Evolutionary conservation across 306 rosid species (phyloP), one percentile per base, ranked within the genome.

Genomic region (Betula pendula): DNA sequence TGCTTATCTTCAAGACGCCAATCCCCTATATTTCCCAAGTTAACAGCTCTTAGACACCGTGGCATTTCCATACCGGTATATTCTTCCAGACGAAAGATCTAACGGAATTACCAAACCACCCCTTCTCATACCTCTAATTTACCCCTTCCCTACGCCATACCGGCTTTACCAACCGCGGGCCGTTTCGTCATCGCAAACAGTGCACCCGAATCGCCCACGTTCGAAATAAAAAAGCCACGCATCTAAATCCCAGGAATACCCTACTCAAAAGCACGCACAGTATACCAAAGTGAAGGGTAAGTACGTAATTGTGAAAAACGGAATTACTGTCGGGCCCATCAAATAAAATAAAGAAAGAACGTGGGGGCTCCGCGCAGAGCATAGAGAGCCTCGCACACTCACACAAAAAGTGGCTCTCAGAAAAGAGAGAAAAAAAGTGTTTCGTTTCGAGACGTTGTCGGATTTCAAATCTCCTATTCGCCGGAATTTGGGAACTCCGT

Each of bases 401-500:
- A 76, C 81, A 68, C 75, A 79, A 88, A 88, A 79, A 55, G 82
- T 71, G 73, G 83, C 82, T 73, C 15, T 0, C 55, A 22, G 62
- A 52, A 83, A 14, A 85, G 49, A 75, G 31, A 70, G 33, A 74
- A 56, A 14, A 65, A 55, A 53, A 50, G 60, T 44, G 68, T 35
- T 86, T 84, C 84, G 85, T 77, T 76, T 84, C 48, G 83, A 88
- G 91, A 93, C 86, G 97, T 89, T 87, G 87, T 77, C 96, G 98
- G 97, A 94, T 79, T 85, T 89, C 84, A 92, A 94, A 94, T 81
- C 85, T 74, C 3, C 72, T 78, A 79, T 85, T 89, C 88, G 89
- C 91, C 96, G 93, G 96, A 90, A 82, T 90, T 94, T 88, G 87
- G 90, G 91, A 86, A 81, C 80, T 24, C 69, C 72, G 81, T 87